Evolutionary conservation across 1,284 basidiomycete species (phyloP).

Genomic region (Trametes versicolor): DNA sequence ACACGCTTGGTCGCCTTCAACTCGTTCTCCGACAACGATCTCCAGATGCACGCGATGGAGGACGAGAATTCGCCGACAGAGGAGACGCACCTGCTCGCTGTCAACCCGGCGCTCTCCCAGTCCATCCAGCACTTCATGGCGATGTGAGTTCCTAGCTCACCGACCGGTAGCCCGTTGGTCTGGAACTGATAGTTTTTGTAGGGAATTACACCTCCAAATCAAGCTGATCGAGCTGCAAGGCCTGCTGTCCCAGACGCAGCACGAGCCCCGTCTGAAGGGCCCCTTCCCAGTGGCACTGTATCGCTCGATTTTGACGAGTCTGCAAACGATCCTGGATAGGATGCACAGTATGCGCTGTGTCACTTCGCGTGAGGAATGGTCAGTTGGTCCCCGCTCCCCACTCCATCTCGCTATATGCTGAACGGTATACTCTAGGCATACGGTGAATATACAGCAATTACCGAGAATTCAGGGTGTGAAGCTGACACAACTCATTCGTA

Average conservation of each 20-base stretch:
- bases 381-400: conserved; percentile 40
- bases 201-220: conserved; percentile 95
- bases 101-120: conserved; percentile 57
- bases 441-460: conserved; percentile 52
- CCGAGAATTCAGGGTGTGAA: neutral
- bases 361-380: conserved; percentile 94
- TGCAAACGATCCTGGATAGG: conserved; percentile 90
- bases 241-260: conserved; percentile 87
- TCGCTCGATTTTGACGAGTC: conserved; percentile 82
- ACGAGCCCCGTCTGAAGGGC: conserved; percentile 95
- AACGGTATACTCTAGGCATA: conserved; percentile 59
- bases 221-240: conserved; percentile 87
- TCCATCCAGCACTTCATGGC: conserved; percentile 90
- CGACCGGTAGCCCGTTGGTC: too few relatives aligned
- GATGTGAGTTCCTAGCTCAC: conserved; percentile 64
- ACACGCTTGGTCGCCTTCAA: conserved; percentile 83
- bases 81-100: conserved; percentile 49
- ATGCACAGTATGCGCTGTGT: conserved; percentile 97
- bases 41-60: conserved; percentile 28
- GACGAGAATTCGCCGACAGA: conserved; percentile 47
- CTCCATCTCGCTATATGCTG: conserved; percentile 17
- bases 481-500: conserved; percentile 42
- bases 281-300: conserved; percentile 89
- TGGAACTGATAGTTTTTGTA: conserved; percentile 43
- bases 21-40: conserved; percentile 55